Evolutionary conservation across 768 basidiomycete genomes (phyloP), one percentile per base, ranked within the genome.

Genomic region (Boletus tomentosulus): DNA sequence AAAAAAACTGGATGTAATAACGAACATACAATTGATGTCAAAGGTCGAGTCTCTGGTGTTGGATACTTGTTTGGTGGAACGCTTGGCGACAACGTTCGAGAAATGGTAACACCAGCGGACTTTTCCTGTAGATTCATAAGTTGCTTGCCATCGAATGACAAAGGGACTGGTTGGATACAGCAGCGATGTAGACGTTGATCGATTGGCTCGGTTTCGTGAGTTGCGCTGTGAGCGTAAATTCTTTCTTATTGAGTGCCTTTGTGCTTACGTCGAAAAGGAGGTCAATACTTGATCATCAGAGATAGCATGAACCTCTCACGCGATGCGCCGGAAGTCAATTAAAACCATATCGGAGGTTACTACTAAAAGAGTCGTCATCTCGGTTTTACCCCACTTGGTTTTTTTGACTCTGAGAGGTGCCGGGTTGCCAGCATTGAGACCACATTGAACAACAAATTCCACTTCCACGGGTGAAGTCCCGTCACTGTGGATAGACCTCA

Each of bases 181-280:
- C 82, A 60, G 82, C 73, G 5, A 89, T 78, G 25, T 79, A 74
- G 43, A 86, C 80, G 13, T 73, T 58, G 28, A 91, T 70, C 42
- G 73, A 71, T 71, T 94, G 91, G 60, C 89, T 92, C 3, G 90
- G 89, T 60, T 85, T 90, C 11, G 74, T 81, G 24, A 97, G 73
- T 44, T 77, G 71, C 1, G 78, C 84, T 1, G 68, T 75, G 22
- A 95, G 67, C 15, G 73, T 74, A 51, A 92, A 90, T 1, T 75
- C 76, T 62, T 84, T 87, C 3, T 71, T 65, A 54, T 71, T 77
- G 50, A 94, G 76, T 5, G 76, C 78, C 59, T 84, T 87, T 2
- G 88, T 92, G 11, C 91, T 94, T 62, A 16, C 8, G 34, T 43
- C 16, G 59, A 48, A 27, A 13, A 50, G 6, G 9, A 28, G 8